These are phyloP conservation scores for Trichoderma simmonsii DNA, from an alignment of 2,329 filamentous ascomycete genomes.

Conservation along the genomic window DNA sequence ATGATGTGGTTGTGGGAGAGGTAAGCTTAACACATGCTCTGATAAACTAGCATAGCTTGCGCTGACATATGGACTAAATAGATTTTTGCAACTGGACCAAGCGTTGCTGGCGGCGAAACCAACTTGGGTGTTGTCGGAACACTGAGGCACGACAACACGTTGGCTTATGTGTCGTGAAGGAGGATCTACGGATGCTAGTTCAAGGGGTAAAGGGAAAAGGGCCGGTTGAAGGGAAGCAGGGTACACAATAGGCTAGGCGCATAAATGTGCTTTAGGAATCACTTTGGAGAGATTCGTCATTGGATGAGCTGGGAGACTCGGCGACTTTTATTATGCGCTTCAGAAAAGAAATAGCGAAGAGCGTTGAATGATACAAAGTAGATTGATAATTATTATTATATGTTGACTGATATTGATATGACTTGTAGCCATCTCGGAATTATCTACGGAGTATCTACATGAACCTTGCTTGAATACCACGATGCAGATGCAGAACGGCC, in stretches of 20 bases:
- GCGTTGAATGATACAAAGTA: background rate
- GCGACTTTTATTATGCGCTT: background rate
- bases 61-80: constrained; percentile 31
- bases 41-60: background rate
- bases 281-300: background rate
- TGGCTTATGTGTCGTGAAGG: constrained; percentile 48
- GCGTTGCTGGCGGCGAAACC: constrained; percentile 66
- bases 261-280: background rate
- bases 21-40: constrained; percentile 42
- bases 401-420: background rate
- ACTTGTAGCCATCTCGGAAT: background rate
- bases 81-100: constrained; percentile 70
- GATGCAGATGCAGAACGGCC: background rate
- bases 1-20: constrained; percentile 60
- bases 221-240: background rate
- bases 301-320: background rate
- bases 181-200: background rate
- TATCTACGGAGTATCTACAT: background rate
- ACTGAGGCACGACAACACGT: constrained; percentile 69
- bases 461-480: background rate
- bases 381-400: background rate
- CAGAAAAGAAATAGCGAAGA: background rate
- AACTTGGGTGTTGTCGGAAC: constrained; percentile 61
- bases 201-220: background rate
- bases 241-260: background rate